phyloP scores from a whole-genome alignment of 1,139 yeast genomes.

The Pichia inconspicua region DNA sequence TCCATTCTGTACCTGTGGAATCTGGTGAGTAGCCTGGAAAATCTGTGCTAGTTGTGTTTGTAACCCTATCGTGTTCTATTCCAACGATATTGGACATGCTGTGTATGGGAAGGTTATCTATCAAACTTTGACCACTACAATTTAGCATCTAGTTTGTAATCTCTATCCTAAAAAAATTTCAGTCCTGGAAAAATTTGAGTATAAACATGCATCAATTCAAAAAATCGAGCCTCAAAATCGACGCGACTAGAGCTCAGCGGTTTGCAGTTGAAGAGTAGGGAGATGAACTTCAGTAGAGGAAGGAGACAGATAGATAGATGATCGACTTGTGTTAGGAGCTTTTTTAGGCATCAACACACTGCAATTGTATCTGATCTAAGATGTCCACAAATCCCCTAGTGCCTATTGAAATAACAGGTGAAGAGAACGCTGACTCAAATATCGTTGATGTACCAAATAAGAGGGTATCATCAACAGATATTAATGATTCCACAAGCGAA shows the following conservation, averaged over 20 bases:
- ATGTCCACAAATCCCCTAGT: neutral
- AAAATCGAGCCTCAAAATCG: neutral
- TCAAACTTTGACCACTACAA: neutral
- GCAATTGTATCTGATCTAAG: no score
- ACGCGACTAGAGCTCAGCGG: neutral
- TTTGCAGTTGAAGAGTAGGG: neutral
- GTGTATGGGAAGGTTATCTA: neutral
- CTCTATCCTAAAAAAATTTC: neutral
- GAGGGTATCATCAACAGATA: neutral
- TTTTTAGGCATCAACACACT: no score
- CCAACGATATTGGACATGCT: conserved; percentile 61
- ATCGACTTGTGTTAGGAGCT: no score
- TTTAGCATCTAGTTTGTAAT: neutral
- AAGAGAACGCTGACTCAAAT: neutral
- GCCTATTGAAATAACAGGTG: neutral
- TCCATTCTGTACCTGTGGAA: conserved; percentile 69
- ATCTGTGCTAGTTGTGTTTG: conserved; percentile 79
- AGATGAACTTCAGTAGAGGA: neutral
- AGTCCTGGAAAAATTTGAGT: neutral
- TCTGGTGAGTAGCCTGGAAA: conserved; percentile 67
- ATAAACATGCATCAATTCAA: neutral
- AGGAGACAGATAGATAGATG: no score
- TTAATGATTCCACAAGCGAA: neutral
- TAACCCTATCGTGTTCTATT: conserved; percentile 84
- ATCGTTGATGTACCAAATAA: neutral